These are phyloP conservation scores for Fraxinus nigra DNA, from an alignment of 305 asterid genomes.

Conservation along the genomic window DNA sequence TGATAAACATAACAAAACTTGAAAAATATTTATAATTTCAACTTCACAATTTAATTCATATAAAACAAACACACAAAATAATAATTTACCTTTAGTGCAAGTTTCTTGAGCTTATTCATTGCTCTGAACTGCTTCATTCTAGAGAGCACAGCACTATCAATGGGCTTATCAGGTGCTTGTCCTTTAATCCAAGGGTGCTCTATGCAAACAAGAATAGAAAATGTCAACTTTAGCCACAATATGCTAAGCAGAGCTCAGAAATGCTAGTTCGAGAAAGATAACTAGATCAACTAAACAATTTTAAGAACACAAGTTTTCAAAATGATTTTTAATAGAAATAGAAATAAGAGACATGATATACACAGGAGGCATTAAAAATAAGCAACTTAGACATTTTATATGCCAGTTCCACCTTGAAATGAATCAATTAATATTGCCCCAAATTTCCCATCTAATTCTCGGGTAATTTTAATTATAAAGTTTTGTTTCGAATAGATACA, in stretches of 20 bases:
- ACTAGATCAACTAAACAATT: neutral
- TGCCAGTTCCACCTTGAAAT: neutral
- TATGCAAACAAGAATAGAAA: constrained; percentile 27
- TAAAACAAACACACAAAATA: constrained; percentile 11
- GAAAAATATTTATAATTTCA: neutral
- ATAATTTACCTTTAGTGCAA: constrained; percentile 58
- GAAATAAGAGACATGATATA: neutral
- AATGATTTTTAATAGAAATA: neutral
- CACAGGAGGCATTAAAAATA: neutral
- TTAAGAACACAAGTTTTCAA: neutral
- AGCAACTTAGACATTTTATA: neutral
- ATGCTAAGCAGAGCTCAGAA: neutral
- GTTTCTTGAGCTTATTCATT: constrained; percentile 80
- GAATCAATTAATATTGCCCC: neutral
- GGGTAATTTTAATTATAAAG: neutral
- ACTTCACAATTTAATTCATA: neutral
- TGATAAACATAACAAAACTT: neutral
- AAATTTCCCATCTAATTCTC: neutral
- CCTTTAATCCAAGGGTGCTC: constrained; percentile 85
- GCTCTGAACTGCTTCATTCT: constrained; percentile 92
- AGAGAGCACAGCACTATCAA: constrained; percentile 73
- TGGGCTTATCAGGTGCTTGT: constrained; percentile 72
- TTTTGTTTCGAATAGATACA: neutral
- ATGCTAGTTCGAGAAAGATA: constrained; percentile 2
- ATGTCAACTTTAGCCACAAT: constrained; percentile 3